Percentiles rank a stretch among this genome's conserved stretches.
These are phyloP conservation scores for Chlorella sp. DNA, from an alignment of 139 green algal species.

Conservation along the genomic window DNA sequence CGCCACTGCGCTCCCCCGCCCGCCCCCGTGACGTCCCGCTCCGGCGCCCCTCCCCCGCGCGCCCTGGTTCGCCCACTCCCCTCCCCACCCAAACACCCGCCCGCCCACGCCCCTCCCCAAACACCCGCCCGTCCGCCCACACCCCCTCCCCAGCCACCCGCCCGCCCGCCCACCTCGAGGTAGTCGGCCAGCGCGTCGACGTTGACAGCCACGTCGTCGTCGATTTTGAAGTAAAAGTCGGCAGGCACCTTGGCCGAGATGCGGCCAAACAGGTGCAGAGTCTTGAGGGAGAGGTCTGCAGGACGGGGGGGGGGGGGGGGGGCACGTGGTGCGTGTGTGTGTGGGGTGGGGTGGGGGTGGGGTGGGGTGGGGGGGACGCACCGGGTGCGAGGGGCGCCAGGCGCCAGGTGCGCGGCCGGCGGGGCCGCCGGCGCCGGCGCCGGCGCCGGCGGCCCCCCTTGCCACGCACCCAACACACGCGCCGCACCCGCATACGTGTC, in stretches of 20 bases:
- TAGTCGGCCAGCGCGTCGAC: slow-evolving; percentile 48
- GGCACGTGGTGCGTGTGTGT: background rate
- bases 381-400: background rate
- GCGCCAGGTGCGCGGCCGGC: background rate
- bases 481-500: slow-evolving; percentile 45
- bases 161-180: too few relatives aligned
- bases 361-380: too few relatives aligned
- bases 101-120: too few relatives aligned
- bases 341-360: background rate
- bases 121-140: too few relatives aligned
- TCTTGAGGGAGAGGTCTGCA: slow-evolving; percentile 59
- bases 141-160: too few relatives aligned
- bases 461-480: background rate
- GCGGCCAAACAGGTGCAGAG: slow-evolving; percentile 50
- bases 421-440: too few relatives aligned
- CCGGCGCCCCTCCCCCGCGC: too few relatives aligned
- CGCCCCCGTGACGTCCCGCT: too few relatives aligned
- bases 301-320: background rate
- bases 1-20: too few relatives aligned
- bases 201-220: slow-evolving; percentile 65
- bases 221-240: slow-evolving; percentile 77
- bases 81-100: too few relatives aligned
- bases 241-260: slow-evolving; percentile 50
- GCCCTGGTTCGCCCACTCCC: too few relatives aligned
- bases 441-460: background rate